Conservation (phyloP, 108 stramenopile species). For the Epithemia pelagica region DNA sequence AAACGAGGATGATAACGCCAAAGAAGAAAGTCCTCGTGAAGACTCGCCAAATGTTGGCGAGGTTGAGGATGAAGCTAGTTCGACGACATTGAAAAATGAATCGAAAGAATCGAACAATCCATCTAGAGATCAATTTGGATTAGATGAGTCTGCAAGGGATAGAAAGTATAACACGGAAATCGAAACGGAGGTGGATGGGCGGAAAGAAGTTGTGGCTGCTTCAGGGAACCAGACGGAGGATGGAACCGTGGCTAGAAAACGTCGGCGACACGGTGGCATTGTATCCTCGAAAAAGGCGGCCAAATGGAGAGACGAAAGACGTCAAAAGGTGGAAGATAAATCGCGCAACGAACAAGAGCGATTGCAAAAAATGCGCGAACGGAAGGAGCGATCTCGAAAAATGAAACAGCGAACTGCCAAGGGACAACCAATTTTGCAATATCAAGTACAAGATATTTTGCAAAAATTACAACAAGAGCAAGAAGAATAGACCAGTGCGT, state of each 20-base stretch:
- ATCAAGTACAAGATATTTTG: constrained; percentile 64
- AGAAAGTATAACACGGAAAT: too few relatives aligned
- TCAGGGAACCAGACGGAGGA: background rate
- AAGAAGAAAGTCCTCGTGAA: background rate
- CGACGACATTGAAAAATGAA: constrained; percentile 18
- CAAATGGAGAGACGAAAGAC: constrained; percentile 16
- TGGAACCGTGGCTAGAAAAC: constrained; percentile 13
- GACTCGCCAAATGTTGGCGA: background rate
- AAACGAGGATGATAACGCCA: constrained; percentile 11
- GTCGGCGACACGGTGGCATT: constrained; percentile 25
- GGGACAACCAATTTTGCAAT: constrained; percentile 80
- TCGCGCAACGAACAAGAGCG: constrained; percentile 33
- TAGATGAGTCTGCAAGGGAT: too few relatives aligned
- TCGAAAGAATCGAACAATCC: background rate
- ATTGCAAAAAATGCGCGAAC: constrained; percentile 23
- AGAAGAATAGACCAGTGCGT: too few relatives aligned
- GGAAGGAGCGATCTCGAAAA: constrained; percentile 39
- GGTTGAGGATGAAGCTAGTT: background rate
- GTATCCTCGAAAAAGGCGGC: constrained; percentile 39
- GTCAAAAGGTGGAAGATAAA: constrained; percentile 13
- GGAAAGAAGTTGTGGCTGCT: too few relatives aligned
- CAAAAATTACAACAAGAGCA: too few relatives aligned
- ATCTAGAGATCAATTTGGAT: too few relatives aligned
- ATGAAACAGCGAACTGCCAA: constrained; percentile 45
- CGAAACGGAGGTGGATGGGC: too few relatives aligned